These are phyloP conservation scores for Fusarium anguioides DNA, from an alignment of 2,329 filamentous ascomycete species.

Conservation along the genomic window DNA sequence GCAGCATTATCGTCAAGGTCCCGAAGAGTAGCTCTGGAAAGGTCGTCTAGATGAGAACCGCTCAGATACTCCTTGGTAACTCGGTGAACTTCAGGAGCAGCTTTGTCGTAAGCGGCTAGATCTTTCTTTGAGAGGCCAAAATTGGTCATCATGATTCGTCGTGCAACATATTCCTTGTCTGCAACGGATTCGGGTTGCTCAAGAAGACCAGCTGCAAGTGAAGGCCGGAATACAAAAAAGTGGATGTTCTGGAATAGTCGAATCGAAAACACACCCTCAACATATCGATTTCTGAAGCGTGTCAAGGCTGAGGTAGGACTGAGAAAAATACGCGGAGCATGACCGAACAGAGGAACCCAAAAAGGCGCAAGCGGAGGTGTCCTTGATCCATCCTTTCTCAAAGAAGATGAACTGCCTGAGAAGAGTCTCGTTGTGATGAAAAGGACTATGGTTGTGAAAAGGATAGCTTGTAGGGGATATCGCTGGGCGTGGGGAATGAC, in stretches of 20 bases:
- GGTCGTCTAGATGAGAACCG: constrained; percentile 39
- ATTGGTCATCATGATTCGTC: constrained; percentile 46
- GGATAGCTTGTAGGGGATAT: constrained; percentile 39
- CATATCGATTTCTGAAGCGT: constrained; percentile 47
- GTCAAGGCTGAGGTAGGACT: constrained; percentile 47
- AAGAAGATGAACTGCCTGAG: constrained; percentile 54
- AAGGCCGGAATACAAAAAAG: constrained; percentile 50
- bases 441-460: constrained; percentile 43
- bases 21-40: constrained; percentile 32
- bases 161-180: constrained; percentile 43
- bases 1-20: constrained; percentile 47
- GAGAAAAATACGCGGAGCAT: constrained; percentile 49
- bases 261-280: constrained; percentile 52
- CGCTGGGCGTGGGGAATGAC: constrained; percentile 38
- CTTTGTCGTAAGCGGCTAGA: constrained; percentile 47
- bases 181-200: constrained; percentile 44
- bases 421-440: constrained; percentile 44
- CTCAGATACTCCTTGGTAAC: constrained; percentile 45
- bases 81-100: constrained; percentile 44
- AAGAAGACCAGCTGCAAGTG: constrained; percentile 45
- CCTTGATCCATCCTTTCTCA: constrained; percentile 28
- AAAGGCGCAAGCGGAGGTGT: constrained; percentile 47
- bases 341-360: constrained; percentile 53
- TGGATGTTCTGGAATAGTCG: constrained; percentile 49
- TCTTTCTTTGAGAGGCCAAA: constrained; percentile 50